Percentiles rank a stretch among this genome's conserved stretches.
phyloP scores from a whole-genome alignment of 2,329 filamentous ascomycete genomes.

The Xylariaceae sp. region DNA sequence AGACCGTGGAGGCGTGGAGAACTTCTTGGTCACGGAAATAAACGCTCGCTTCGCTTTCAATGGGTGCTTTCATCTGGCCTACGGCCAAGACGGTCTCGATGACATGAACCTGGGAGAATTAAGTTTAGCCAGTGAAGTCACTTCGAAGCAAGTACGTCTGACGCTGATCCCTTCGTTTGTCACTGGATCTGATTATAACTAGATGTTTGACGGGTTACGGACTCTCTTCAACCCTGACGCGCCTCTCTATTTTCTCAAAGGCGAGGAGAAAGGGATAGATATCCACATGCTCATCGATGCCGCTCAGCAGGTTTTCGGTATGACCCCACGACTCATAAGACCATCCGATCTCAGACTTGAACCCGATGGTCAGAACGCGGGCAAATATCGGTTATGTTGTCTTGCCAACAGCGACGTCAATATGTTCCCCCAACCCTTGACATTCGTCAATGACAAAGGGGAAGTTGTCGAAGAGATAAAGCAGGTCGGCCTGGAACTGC shows the following conservation, averaged over 20 bases:
- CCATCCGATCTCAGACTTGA: conserved; percentile 36
- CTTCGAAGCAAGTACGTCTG: conserved; percentile 24
- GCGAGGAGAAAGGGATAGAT: conserved; percentile 37
- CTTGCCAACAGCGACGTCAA: conserved; percentile 19
- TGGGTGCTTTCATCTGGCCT: conserved; percentile 32
- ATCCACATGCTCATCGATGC: conserved; percentile 38
- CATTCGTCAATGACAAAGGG: conserved; percentile 20
- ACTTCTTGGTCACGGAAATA: conserved; percentile 38
- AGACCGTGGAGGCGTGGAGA: conserved; percentile 23
- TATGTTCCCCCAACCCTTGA: background rate
- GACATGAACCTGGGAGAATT: conserved; percentile 9
- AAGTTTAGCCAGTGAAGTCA: conserved; percentile 26
- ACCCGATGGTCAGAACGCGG: conserved; percentile 23
- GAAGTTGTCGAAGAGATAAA: conserved; percentile 34
- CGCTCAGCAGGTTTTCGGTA: conserved; percentile 28
- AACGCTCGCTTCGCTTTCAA: conserved; percentile 42
- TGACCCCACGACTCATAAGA: conserved; percentile 34
- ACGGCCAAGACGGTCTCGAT: conserved; percentile 33
- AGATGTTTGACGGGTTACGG: conserved; percentile 35
- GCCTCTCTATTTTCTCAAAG: conserved; percentile 39
- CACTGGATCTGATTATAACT: background rate
- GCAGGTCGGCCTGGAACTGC: conserved; percentile 39
- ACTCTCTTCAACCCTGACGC: conserved; percentile 30
- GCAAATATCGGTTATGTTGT: conserved; percentile 33
- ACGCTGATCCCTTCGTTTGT: background rate